Conservation (phyloP, 371 early-diverging fungal species). For the Catenaria anguillulae region DNA sequence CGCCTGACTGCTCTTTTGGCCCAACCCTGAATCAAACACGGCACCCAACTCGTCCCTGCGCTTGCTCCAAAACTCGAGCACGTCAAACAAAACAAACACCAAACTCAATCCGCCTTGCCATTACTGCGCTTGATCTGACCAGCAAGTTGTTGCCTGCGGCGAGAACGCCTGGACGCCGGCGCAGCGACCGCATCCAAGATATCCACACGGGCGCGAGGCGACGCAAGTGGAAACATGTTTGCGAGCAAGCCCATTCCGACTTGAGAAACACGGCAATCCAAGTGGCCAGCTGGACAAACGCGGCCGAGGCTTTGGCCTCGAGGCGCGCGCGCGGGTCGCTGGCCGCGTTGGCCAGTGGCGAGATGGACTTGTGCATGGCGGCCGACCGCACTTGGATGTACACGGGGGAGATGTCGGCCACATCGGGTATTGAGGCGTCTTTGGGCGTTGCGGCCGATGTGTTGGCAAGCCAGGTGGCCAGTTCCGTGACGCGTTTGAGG, state of each 20-base stretch:
- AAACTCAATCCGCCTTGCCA: conserved; percentile 20
- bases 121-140: conserved; percentile 39
- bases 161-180: conserved; percentile 42
- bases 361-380: conserved; percentile 49
- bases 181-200: conserved; percentile 39
- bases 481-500: conserved; percentile 34
- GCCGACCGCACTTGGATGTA: conserved; percentile 57
- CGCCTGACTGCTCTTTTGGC: not conserved
- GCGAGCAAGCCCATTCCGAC: not conserved
- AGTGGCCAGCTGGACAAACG: conserved; percentile 43
- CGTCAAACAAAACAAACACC: conserved; percentile 60
- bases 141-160: conserved; percentile 50
- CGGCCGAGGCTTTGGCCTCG: conserved; percentile 50
- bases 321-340: conserved; percentile 21
- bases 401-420: conserved; percentile 48
- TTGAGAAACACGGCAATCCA: conserved; percentile 15
- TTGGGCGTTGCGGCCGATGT: conserved; percentile 21
- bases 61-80: conserved; percentile 33
- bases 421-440: conserved; percentile 21
- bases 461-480: conserved; percentile 41
- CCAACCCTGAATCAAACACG: not conserved
- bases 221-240: conserved; percentile 21
- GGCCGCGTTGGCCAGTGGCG: conserved; percentile 28
- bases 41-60: not conserved
- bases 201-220: conserved; percentile 24